Percentiles rank a stretch among this genome's conserved stretches.
These are phyloP conservation scores for Colletotrichum kahawae DNA, from an alignment of 2,329 filamentous ascomycete species.

Conservation along the genomic window DNA sequence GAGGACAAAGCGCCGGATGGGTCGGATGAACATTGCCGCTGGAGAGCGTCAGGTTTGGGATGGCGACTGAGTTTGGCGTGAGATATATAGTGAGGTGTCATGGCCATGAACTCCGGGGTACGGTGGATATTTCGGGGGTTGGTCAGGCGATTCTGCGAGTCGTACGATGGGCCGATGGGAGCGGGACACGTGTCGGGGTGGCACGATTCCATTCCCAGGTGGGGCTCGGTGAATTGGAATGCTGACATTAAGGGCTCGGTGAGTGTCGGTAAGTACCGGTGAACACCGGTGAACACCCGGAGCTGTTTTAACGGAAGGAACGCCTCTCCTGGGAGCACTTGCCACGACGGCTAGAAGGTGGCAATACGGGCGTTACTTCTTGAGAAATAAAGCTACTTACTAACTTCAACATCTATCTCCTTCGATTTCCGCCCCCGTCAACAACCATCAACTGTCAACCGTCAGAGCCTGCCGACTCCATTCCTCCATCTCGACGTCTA, in stretches of 20 bases:
- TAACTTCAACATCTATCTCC: not conserved
- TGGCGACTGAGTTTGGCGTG: not conserved
- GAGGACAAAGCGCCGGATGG: constrained; percentile 10
- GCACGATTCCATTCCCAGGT: not conserved
- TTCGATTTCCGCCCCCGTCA: not conserved
- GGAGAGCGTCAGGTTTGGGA: no score
- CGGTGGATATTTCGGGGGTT: not conserved
- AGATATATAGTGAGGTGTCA: not conserved
- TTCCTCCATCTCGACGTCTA: not conserved
- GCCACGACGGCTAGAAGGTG: not conserved
- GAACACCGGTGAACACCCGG: not conserved
- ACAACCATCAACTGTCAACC: not conserved
- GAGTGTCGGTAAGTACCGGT: not conserved
- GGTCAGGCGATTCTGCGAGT: constrained; percentile 11
- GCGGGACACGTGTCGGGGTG: not conserved
- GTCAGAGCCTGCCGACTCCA: not conserved
- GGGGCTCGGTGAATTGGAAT: not conserved
- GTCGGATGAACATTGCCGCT: constrained; percentile 2
- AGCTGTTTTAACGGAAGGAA: not conserved
- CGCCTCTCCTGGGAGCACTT: not conserved
- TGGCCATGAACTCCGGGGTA: not conserved
- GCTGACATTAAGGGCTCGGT: not conserved
- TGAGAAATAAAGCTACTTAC: fast-evolving
- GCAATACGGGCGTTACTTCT: not conserved
- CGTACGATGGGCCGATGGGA: constrained; percentile 10